Evolutionary conservation across 1,284 basidiomycete genomes (phyloP), one percentile per base, ranked within the genome.

Genomic region (Trichosporon sp.): DNA sequence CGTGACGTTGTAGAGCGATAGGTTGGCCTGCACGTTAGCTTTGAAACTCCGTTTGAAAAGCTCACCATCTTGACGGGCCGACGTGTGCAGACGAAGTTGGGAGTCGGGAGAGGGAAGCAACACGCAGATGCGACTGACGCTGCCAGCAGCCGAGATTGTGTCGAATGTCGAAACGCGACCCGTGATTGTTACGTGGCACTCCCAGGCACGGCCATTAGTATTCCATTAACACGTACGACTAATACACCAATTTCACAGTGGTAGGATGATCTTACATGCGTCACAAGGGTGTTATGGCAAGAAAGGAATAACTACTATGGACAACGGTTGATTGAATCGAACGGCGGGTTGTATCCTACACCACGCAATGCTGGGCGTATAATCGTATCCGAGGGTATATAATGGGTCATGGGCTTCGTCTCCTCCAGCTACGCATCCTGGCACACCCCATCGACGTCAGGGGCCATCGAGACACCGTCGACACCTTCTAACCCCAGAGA

Each of bases 1-100:
- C 60, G 90, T 88, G 69, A 95, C 86, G 74, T 90, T 90, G 85
- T 96, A 95, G 62, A 98, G 86, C 2, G 92, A 90, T 67, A 96
- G 85, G 80, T 96, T 97, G 86, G 85, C 79, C 86, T 87, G 75
- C 4, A 6, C 13, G 68, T 66, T 18, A 65, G 65, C 60, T 29
- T 11, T 2, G 18, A 6, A 9, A 6, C 1, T 29, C 13, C 4
- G 2, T 12, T 1, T 11, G 29, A 2, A 3, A 15, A 60, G 56
- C 56, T 60, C 29, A 60, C 56, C 56, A 60, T 60, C 8, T 31
- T 60, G 56, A 31, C 29, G 18, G 56, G 56, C 56, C 56, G 18
- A 31, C 27, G 18, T n/a, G 56, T 60, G 32, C 42, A 35, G 27
- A n/a, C 2, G 25, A 38, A 11, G 23, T 21, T 38, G 11, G 29